Evolutionary conservation across 805 yeast species (phyloP).

Genomic region (Monosporozyma servazzii): DNA sequence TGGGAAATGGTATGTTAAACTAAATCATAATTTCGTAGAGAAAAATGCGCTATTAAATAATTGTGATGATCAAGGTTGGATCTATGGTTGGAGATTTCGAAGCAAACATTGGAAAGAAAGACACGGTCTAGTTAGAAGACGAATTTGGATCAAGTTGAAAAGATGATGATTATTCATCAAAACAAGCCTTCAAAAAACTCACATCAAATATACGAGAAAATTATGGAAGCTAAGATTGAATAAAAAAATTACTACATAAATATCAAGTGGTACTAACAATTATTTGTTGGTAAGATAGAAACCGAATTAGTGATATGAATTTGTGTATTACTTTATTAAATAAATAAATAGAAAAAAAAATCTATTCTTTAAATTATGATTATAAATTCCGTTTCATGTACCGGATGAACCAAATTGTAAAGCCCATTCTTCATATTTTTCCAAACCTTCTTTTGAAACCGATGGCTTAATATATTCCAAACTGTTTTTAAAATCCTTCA

Average conservation of each 20-base stretch:
- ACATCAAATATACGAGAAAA: too few relatives aligned
- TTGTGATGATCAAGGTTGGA: conserved; percentile 77
- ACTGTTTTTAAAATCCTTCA: conserved; percentile 67
- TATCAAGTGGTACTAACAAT: not conserved
- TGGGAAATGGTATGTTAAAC: conserved; percentile 58
- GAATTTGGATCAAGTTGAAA: conserved; percentile 48
- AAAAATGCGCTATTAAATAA: conserved; percentile 34
- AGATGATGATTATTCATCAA: not conserved
- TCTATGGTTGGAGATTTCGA: conserved; percentile 46
- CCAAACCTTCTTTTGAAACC: conserved; percentile 73
- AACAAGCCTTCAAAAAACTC: too few relatives aligned
- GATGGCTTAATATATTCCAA: conserved; percentile 77
- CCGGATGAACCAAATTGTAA: conserved; percentile 79
- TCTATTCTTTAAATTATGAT: not conserved
- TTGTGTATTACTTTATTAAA: not conserved
- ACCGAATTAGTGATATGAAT: not conserved
- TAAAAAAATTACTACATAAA: not conserved
- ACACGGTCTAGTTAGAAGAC: conserved; percentile 53
- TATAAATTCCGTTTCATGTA: conserved; percentile 32
- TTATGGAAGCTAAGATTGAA: too few relatives aligned
- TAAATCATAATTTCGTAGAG: conserved; percentile 32
- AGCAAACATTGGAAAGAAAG: conserved; percentile 54
- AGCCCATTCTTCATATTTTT: conserved; percentile 85
- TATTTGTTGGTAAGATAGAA: not conserved
- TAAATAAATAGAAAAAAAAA: too few relatives aligned